Evolutionary conservation across 75 land plant genomes (phyloP), one percentile per base, ranked within the genome.

Genomic region (Cunninghamia lanceolata): DNA sequence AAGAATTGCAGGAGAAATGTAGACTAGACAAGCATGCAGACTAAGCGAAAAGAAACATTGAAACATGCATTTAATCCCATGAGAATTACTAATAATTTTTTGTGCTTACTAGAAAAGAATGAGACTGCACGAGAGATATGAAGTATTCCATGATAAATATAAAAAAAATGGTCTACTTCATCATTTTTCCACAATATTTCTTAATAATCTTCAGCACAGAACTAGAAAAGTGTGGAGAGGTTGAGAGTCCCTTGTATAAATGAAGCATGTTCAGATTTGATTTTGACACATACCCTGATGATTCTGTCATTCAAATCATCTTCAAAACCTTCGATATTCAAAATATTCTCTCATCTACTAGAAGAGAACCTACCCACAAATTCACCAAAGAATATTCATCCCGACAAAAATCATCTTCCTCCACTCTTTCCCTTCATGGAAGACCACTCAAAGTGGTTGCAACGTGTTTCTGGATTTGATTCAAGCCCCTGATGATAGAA

Each of bases 391-490:
- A 16, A 9, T 42, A 17, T 17, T 70, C 56, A 30, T 70, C 13
- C 45, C 8, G 11, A 40, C 16, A n/a, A 43, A 0, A 42, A 43
- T 84, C 82, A 88, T 80, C 45, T 47, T 8, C 38, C 28, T 76
- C 81, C 86, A 70, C 45, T 52, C 54, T 84, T 84, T 21, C 76
- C 46, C 56, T 83, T 91, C 34, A 42, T 42, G 13, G 90, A 84
- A 19, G 90, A 85, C 95, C 95, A 94, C 89, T 94, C 88, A 83
- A 94, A 94, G 82, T 92, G 86, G 36, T 83, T 85, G 80, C 95
- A 94, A 21, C 88, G 68, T 84, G 95, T 91, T 85, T 94, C 94
- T 53, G 92, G 90, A 88, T 94, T 94, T 39, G 95, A 89, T n/a
- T 88, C 52, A 38, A 92, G 95, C 28, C 95, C 95, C 95, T 94